These are phyloP conservation scores for Fraxinus floribunda DNA, from an alignment of 305 asterid species.

Conservation along the genomic window DNA sequence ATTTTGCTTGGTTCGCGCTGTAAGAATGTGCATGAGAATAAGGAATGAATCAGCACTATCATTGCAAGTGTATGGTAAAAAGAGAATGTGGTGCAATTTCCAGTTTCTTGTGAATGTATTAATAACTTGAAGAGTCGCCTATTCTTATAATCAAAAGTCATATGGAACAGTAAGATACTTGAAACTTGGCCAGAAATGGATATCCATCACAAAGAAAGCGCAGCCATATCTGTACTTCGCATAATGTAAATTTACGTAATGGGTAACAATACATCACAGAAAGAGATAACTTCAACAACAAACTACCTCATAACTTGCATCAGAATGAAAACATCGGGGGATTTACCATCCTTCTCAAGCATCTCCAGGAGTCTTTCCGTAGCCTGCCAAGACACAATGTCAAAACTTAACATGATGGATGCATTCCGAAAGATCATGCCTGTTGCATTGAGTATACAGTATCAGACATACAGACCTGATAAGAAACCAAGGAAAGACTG, in stretches of 20 bases:
- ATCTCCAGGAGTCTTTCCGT: conserved; percentile 66
- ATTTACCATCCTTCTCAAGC: conserved; percentile 65
- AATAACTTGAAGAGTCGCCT: conserved; percentile 1
- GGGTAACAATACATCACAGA: neutral
- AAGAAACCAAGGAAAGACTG: neutral
- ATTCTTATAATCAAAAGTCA: conserved; percentile 10
- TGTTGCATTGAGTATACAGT: neutral
- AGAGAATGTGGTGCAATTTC: neutral
- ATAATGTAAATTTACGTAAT: neutral
- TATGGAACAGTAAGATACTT: neutral
- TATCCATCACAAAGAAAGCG: conserved; percentile 1
- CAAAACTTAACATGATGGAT: conserved; percentile 20
- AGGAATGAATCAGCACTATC: neutral
- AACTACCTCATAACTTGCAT: conserved; percentile 77
- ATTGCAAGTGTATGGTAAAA: neutral
- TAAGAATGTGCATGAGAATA: neutral
- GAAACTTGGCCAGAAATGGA: neutral
- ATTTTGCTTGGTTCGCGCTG: neutral
- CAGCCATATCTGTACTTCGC: neutral
- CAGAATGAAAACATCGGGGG: conserved; percentile 68
- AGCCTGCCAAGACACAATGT: conserved; percentile 52
- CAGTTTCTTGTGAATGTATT: neutral
- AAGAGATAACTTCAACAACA: conserved; percentile 4
- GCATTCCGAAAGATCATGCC: conserved; percentile 1
- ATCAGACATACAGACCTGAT: neutral